Base-by-base conservation (phyloP, 2,329 filamentous ascomycete species). In the Hymenoscyphus fructigenus region DNA sequence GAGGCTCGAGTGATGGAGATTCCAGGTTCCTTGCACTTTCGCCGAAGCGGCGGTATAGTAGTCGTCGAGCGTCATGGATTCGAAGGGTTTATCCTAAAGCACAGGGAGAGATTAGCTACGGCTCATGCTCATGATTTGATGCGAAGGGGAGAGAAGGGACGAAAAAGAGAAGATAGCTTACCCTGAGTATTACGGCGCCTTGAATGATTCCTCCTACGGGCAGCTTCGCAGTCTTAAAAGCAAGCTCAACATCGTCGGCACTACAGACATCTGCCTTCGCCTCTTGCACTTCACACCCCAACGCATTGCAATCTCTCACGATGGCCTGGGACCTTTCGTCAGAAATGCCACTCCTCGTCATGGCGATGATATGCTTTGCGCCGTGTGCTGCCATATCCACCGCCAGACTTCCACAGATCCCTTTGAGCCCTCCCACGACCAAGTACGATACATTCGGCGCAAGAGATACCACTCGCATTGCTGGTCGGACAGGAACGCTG, bases 101-200 rank as follows among this genome's bases (percentile, higher is more conserved):
- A 28, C 15, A 28, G 7, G 0, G 15, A 26, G 44, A 47, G n/a
- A 57, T 15, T 26, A 26, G 50, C n/a, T 53, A 17, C 17, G n/a
- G 3, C 47, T 20, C 6, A 17, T 53, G 4, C 17, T 20, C 9
- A 20, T 14, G 3, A 14, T 20, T 3, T 23, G 9, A 53, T 23
- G 6, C 3, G 17, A 2, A 53, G 20, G 3, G n/a, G 9, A 23
- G n/a, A 53, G 7, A 20, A 9, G n/a, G 47, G 12, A 14, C 44
- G 44, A n/a, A 14, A 20, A 50, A 20, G 15, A 36, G 50, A 15
- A 20, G 36, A 26, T 59, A 2, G 34, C 56, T 57, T 59, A 66
- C 72, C 38, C 66, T 67, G 0, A 77, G 64, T 0, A 76, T 71
- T 75, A 77, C 75, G 1, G 75, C 74, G 2, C 69, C 74, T 56